These are phyloP conservation scores for Pseudocercospora cruenta DNA, from an alignment of 2,329 filamentous ascomycete species.

Conservation along the genomic window DNA sequence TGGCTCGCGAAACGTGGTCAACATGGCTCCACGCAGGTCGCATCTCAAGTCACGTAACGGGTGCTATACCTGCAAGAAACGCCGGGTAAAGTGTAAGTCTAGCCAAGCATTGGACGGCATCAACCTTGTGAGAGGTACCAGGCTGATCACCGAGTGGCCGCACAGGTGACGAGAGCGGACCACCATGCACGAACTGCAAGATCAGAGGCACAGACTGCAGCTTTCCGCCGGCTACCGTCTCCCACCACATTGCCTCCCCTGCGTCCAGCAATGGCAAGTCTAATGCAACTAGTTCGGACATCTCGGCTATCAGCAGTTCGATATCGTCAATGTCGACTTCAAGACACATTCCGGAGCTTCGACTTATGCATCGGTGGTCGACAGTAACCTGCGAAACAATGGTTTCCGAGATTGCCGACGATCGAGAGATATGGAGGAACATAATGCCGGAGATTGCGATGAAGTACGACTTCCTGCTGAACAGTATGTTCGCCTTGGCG, in stretches of 20 bases:
- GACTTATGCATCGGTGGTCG: slow-evolving; percentile 28
- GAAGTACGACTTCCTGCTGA: slow-evolving; percentile 23
- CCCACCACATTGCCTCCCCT: neutral
- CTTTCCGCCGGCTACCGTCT: slow-evolving; percentile 7
- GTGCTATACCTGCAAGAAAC: slow-evolving; percentile 23
- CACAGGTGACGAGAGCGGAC: slow-evolving; percentile 16
- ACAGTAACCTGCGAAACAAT: slow-evolving; percentile 21
- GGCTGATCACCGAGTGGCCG: neutral
- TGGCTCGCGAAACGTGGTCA: neutral
- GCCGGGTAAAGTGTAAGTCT: slow-evolving; percentile 20
- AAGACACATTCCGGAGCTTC: slow-evolving; percentile 19
- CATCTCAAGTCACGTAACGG: slow-evolving; percentile 23
- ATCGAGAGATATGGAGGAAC: slow-evolving; percentile 17
- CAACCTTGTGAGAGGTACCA: neutral
- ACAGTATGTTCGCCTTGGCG: slow-evolving; percentile 21
- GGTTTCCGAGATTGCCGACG: slow-evolving; percentile 14
- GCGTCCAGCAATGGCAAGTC: slow-evolving; percentile 3
- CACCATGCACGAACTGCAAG: slow-evolving; percentile 21
- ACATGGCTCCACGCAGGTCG: slow-evolving; percentile 22
- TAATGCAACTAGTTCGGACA: slow-evolving; percentile 4
- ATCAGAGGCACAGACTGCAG: slow-evolving; percentile 16
- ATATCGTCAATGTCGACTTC: neutral
- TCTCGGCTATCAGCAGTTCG: slow-evolving; percentile 4
- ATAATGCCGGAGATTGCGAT: slow-evolving; percentile 16
- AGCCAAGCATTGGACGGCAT: neutral